These are phyloP conservation scores for Thyridium curvatum DNA, from an alignment of 2,329 filamentous ascomycete species.

Conservation along the genomic window DNA sequence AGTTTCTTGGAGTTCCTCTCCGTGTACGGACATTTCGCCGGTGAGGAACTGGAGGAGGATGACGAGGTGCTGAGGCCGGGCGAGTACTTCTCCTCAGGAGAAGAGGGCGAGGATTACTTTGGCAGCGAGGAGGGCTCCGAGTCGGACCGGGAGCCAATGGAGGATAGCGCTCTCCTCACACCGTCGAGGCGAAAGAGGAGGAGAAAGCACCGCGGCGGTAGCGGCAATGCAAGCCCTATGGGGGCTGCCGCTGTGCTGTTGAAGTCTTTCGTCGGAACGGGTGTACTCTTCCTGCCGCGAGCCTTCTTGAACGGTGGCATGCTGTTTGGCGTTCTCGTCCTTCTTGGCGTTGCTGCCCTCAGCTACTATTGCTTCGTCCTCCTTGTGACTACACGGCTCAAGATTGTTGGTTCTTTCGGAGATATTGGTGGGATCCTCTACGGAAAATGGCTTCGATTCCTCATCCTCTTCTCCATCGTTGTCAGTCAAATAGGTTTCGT, in stretches of 20 bases:
- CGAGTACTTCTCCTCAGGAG: conserved; percentile 84
- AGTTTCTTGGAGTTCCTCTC: conserved; percentile 96
- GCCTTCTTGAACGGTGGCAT: conserved; percentile 96
- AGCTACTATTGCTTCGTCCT: conserved; percentile 98
- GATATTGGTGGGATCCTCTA: conserved; percentile 92
- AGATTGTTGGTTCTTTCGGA: conserved; percentile 90
- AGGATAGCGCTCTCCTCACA: conserved; percentile 78
- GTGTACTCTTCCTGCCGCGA: conserved; percentile 85
- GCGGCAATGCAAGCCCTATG: conserved; percentile 70
- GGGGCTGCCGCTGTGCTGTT: conserved; percentile 80
- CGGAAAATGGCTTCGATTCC: conserved; percentile 78
- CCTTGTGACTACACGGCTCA: conserved; percentile 78
- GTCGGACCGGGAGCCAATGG: conserved; percentile 72
- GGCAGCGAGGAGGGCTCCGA: conserved; percentile 47
- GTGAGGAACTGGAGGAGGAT: conserved; percentile 93
- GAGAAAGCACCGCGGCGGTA: conserved; percentile 67
- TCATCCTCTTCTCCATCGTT: conserved; percentile 89
- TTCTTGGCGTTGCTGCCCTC: conserved; percentile 76
- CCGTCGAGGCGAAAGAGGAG: conserved; percentile 67
- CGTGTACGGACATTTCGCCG: conserved; percentile 94
- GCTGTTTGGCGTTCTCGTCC: conserved; percentile 88
- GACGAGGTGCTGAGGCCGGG: conserved; percentile 82
- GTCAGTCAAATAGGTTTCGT: conserved; percentile 94
- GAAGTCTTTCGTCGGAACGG: conserved; percentile 97
- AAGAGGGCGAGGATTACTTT: conserved; percentile 55